These are phyloP conservation scores for Lepidium africanum DNA, from an alignment of 345 rosid genomes.

Conservation along the genomic window DNA sequence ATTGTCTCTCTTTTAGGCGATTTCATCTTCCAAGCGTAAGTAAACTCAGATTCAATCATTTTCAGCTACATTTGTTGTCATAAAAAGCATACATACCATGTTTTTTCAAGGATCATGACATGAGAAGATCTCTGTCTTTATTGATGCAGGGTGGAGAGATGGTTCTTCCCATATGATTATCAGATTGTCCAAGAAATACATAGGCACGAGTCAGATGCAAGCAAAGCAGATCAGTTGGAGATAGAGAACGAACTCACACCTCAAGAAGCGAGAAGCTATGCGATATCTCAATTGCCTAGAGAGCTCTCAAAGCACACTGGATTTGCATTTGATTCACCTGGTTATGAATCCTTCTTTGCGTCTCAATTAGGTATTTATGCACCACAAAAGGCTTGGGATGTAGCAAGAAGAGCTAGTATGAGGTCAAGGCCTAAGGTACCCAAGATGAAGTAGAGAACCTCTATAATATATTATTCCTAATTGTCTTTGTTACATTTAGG, in stretches of 20 bases:
- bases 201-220: slow-evolving; percentile 49
- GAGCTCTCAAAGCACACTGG: slow-evolving; percentile 90
- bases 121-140: not conserved
- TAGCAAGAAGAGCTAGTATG: slow-evolving; percentile 88
- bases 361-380: slow-evolving; percentile 73
- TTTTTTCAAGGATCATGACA: not conserved
- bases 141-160: slow-evolving; percentile 63
- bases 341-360: slow-evolving; percentile 95
- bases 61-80: not conserved
- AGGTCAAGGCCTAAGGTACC: slow-evolving; percentile 45
- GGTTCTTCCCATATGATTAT: slow-evolving; percentile 96
- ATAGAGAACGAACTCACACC: slow-evolving; percentile 55
- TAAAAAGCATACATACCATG: not conserved
- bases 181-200: slow-evolving; percentile 93
- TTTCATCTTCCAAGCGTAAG: slow-evolving; percentile 87
- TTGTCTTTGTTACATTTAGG: slow-evolving; percentile 22
- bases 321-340: slow-evolving; percentile 96
- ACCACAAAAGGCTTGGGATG: slow-evolving; percentile 99
- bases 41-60: not conserved
- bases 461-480: not conserved
- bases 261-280: slow-evolving; percentile 76
- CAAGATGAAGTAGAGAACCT: slow-evolving; percentile 29
- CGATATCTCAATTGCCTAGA: slow-evolving; percentile 75
- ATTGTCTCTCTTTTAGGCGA: slow-evolving; percentile 79
- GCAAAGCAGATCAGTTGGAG: slow-evolving; percentile 41